Conservation (phyloP, 2,329 filamentous ascomycete species). For the Chaetomium olivaceum region DNA sequence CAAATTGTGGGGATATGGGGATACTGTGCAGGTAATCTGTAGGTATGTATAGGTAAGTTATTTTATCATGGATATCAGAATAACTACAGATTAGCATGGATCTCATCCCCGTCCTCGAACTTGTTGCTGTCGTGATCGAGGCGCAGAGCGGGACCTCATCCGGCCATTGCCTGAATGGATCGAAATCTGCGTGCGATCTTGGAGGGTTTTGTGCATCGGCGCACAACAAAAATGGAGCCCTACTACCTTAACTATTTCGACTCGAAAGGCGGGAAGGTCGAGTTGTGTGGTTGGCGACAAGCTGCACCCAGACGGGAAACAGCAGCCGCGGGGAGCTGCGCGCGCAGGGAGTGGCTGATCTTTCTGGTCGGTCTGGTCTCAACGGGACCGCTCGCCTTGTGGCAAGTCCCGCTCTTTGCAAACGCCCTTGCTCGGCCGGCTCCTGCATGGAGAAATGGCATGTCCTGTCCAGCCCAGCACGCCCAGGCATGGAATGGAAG, state of each 20-base stretch:
- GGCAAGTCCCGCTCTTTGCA: constrained; percentile 25
- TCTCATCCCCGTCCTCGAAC: neutral
- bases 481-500: too few relatives aligned
- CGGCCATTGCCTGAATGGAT: neutral
- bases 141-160: neutral
- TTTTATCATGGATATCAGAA: too few relatives aligned
- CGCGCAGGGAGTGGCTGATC: constrained; percentile 13
- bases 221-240: constrained; percentile 9
- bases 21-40: too few relatives aligned
- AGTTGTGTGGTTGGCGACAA: constrained; percentile 14
- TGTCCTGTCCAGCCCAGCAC: neutral
- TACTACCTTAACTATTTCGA: neutral
- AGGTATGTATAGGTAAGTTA: too few relatives aligned
- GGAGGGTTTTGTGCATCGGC: constrained; percentile 5
- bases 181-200: constrained; percentile 8
- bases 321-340: constrained; percentile 16
- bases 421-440: constrained; percentile 9
- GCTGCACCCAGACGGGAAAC: constrained; percentile 13
- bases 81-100: too few relatives aligned
- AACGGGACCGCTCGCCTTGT: constrained; percentile 31
- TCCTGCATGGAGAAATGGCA: constrained; percentile 6
- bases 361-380: neutral
- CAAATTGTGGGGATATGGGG: constrained; percentile 12
- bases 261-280: neutral
- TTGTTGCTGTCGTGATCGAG: constrained; percentile 3